Evolutionary conservation across 2,329 filamentous ascomycete species (phyloP).

Genomic region (Sphaerostilbella broomeana): DNA sequence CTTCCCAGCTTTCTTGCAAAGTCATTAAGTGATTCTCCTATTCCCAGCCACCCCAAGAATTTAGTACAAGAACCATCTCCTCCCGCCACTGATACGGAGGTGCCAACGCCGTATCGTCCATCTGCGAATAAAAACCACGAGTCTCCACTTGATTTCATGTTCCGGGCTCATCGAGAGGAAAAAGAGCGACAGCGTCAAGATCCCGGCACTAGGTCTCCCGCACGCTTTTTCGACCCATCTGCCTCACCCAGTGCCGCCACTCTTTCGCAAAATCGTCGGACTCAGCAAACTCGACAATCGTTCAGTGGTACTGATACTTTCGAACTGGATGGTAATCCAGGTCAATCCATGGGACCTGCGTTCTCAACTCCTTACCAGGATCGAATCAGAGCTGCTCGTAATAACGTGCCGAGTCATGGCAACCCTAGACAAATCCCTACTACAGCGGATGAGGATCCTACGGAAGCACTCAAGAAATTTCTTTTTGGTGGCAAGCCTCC

Average conservation of each 20-base stretch:
- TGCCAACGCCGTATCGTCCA: constrained; percentile 38
- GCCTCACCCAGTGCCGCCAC: constrained; percentile 19
- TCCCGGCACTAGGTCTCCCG: constrained; percentile 48
- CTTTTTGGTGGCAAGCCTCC: constrained; percentile 39
- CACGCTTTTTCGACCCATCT: constrained; percentile 27
- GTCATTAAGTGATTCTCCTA: constrained; percentile 60
- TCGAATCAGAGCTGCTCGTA: constrained; percentile 50
- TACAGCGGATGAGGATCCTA: constrained; percentile 24
- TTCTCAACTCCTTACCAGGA: constrained; percentile 62
- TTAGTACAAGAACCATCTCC: constrained; percentile 39
- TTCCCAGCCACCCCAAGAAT: constrained; percentile 30
- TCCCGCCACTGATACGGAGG: constrained; percentile 46
- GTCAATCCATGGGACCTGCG: constrained; percentile 53
- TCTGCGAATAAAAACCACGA: constrained; percentile 38
- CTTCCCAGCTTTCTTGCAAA: constrained; percentile 82
- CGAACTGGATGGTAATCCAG: constrained; percentile 58
- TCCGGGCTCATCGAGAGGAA: constrained; percentile 78
- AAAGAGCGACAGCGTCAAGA: constrained; percentile 54
- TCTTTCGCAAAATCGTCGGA: constrained; percentile 22
- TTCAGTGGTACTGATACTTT: constrained; percentile 23
- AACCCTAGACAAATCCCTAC: constrained; percentile 11
- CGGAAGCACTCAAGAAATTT: constrained; percentile 51
- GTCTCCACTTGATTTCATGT: constrained; percentile 84
- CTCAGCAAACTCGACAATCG: constrained; percentile 18
- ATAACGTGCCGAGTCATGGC: constrained; percentile 22